These are phyloP conservation scores for Aspergillus campestris DNA, from an alignment of 495 filamentous ascomycete species.

Conservation along the genomic window DNA sequence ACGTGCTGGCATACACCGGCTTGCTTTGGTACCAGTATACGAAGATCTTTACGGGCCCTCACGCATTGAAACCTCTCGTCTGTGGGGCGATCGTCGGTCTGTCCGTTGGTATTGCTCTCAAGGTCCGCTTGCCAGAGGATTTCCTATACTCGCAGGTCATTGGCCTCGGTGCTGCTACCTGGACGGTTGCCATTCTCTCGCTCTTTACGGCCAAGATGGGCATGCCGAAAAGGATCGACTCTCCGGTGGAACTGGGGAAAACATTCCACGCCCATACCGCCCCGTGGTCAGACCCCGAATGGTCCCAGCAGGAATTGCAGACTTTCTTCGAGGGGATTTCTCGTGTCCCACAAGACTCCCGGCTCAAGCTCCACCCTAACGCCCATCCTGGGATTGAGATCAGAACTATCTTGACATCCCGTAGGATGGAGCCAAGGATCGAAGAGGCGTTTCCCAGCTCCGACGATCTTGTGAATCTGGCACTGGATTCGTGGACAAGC, in stretches of 20 bases:
- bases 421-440: constrained; percentile 23
- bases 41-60: constrained; percentile 49
- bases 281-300: constrained; percentile 37
- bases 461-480: constrained; percentile 29
- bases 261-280: constrained; percentile 37
- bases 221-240: constrained; percentile 35
- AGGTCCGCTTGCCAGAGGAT: constrained; percentile 20
- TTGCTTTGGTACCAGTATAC: constrained; percentile 55
- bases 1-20: constrained; percentile 48
- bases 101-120: constrained; percentile 37
- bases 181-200: constrained; percentile 44
- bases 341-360: constrained; percentile 20
- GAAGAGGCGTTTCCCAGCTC: constrained; percentile 40
- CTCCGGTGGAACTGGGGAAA: constrained; percentile 28
- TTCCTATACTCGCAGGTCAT: constrained; percentile 44
- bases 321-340: constrained; percentile 32
- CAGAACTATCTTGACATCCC: constrained; percentile 31
- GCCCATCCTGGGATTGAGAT: constrained; percentile 43
- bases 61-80: constrained; percentile 44
- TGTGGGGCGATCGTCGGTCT: constrained; percentile 39
- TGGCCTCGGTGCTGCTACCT: constrained; percentile 43
- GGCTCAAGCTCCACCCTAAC: constrained; percentile 28
- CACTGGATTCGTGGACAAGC: constrained; percentile 34
- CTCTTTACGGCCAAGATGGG: constrained; percentile 36
- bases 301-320: constrained; percentile 46